Percentiles rank a stretch among this genome's conserved stretches.
These are phyloP conservation scores for Royoungia palumana DNA, from an alignment of 768 basidiomycete species.

Conservation along the genomic window DNA sequence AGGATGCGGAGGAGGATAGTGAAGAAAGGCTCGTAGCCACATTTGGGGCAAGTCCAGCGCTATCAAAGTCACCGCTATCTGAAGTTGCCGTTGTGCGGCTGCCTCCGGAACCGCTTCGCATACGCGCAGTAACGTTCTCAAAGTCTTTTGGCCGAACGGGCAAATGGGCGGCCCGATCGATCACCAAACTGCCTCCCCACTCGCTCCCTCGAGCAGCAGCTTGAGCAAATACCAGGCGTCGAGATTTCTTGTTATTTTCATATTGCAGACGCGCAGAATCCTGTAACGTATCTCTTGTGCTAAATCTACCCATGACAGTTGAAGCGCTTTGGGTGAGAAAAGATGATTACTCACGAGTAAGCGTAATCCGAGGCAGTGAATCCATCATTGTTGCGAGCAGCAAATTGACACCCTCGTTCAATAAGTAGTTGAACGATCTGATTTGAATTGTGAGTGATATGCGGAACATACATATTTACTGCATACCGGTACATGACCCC, in stretches of 20 bases:
- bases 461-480: conserved; percentile 1
- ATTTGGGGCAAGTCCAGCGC: conserved; percentile 37
- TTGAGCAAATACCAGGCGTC: conserved; percentile 69
- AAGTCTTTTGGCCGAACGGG: conserved; percentile 44
- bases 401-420: conserved; percentile 82
- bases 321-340: not conserved
- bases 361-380: conserved; percentile 93
- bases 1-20: conserved; percentile 61
- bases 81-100: conserved; percentile 75
- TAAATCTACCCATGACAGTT: conserved; percentile 45
- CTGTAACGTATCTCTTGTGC: conserved; percentile 72
- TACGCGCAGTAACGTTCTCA: conserved; percentile 43
- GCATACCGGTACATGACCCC: conserved; percentile 78
- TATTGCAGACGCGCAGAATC: conserved; percentile 77
- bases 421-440: conserved; percentile 84
- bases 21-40: conserved; percentile 49
- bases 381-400: conserved; percentile 83
- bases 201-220: conserved; percentile 66
- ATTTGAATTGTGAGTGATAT: conserved; percentile 9
- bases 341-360: conserved; percentile 39
- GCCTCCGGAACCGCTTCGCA: conserved; percentile 80
- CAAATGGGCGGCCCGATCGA: conserved; percentile 44
- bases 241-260: conserved; percentile 74
- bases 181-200: conserved; percentile 44
- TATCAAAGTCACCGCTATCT: conserved; percentile 66